A percentile compares a stretch with the other conserved stretches of the same genome.
Evolutionary conservation across 805 yeast genomes (phyloP).

Genomic region (Hanseniaspora vineae): DNA sequence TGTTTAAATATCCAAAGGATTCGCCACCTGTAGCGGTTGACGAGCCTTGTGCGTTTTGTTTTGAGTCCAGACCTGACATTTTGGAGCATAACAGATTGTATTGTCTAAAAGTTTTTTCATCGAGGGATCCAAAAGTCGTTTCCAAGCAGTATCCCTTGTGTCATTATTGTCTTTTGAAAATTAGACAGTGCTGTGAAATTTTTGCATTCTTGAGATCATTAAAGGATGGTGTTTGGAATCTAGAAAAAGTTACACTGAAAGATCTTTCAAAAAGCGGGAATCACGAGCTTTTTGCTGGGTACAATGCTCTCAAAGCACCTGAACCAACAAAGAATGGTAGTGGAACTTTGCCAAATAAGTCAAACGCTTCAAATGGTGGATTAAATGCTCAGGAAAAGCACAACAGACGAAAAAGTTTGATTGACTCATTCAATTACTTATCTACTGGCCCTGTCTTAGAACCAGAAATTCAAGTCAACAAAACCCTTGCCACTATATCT

Average conservation of each 20-base stretch:
- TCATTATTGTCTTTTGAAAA: slow-evolving; percentile 63
- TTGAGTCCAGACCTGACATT: slow-evolving; percentile 57
- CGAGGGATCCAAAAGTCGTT: slow-evolving; percentile 19
- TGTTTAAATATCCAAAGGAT: slow-evolving; percentile 31
- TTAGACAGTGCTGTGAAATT: slow-evolving; percentile 74
- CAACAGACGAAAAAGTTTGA: slow-evolving; percentile 17
- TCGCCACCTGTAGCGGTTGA: slow-evolving; percentile 63
- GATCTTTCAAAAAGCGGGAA: neutral
- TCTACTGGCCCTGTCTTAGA: slow-evolving; percentile 8
- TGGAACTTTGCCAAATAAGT: neutral
- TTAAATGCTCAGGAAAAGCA: slow-evolving; percentile 7
- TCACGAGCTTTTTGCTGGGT: no score
- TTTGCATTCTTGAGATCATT: slow-evolving; percentile 64
- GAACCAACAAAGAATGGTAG: no score
- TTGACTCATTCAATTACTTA: slow-evolving; percentile 11
- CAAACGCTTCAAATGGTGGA: neutral
- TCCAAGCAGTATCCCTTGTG: slow-evolving; percentile 51
- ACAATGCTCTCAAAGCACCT: no score
- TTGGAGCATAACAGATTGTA: slow-evolving; percentile 71
- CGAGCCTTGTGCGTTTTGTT: slow-evolving; percentile 74
- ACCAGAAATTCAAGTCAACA: slow-evolving; percentile 7
- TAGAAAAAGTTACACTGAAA: slow-evolving; percentile 27
- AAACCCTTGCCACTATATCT: slow-evolving; percentile 7
- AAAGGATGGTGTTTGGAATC: slow-evolving; percentile 45
- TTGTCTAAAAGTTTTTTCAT: slow-evolving; percentile 38